Percentiles rank a stretch among this genome's conserved stretches.
Conservation (phyloP, 176 grass and related monocot species). For the Elymus sibiricus region DNA sequence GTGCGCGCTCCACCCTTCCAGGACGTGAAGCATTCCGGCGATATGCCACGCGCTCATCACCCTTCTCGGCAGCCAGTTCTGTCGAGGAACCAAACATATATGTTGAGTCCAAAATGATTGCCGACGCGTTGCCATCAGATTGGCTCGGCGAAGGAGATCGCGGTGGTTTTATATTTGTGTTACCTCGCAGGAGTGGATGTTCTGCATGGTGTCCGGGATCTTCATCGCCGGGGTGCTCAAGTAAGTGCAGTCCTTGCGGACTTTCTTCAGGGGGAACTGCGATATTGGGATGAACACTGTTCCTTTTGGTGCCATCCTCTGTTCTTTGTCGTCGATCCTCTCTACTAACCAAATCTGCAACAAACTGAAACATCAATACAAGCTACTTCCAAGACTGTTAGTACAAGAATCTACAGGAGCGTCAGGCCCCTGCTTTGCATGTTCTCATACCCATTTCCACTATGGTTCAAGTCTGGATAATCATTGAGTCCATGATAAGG, state of each 20-base stretch:
- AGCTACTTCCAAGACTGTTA: background rate
- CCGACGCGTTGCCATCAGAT: too few species aligned
- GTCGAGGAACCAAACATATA: background rate
- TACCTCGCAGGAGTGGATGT: slow-evolving; percentile 90
- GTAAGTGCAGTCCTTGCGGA: slow-evolving; percentile 77
- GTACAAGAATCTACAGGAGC: background rate
- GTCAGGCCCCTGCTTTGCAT: background rate
- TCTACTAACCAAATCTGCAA: slow-evolving; percentile 78
- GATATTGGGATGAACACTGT: slow-evolving; percentile 65
- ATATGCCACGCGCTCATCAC: slow-evolving; percentile 87
- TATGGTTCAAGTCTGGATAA: background rate
- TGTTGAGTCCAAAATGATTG: too few species aligned
- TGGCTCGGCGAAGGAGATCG: background rate
- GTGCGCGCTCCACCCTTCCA: slow-evolving; percentile 61
- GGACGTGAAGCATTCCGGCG: slow-evolving; percentile 74
- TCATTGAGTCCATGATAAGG: slow-evolving; percentile 3
- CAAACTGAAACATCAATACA: slow-evolving; percentile 5
- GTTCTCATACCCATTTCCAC: background rate
- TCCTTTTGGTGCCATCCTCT: slow-evolving; percentile 65
- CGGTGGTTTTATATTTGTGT: background rate
- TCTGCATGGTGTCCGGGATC: slow-evolving; percentile 68
- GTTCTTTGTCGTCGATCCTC: slow-evolving; percentile 52
- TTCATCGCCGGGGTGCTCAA: slow-evolving; percentile 75
- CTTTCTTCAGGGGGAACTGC: slow-evolving; percentile 67
- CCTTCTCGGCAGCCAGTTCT: slow-evolving; percentile 95